phyloP scores from a whole-genome alignment of 148 eudicot species.

The Drosera capensis region DNA sequence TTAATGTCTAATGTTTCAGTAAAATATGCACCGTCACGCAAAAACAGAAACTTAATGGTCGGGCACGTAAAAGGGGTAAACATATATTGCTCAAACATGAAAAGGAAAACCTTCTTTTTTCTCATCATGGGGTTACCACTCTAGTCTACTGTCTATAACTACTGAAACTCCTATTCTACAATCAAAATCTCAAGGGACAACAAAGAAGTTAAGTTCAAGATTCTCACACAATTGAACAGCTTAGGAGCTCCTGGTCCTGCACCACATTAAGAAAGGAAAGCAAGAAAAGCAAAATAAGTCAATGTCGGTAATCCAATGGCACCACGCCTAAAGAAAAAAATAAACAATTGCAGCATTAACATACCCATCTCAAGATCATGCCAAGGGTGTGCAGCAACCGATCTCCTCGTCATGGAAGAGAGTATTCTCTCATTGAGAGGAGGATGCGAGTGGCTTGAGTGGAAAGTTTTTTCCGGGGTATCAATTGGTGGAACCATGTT shows the following conservation, averaged over 20 bases:
- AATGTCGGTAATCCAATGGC: not conserved
- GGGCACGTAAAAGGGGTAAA: too few relatives aligned
- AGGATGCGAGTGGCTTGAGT: conserved; percentile 15
- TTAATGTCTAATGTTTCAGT: too few relatives aligned
- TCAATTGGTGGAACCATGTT: conserved; percentile 49
- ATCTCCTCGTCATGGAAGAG: conserved; percentile 50
- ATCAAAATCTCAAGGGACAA: not conserved
- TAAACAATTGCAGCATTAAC: not conserved
- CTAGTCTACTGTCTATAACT: too few relatives aligned
- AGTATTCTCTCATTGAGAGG: conserved; percentile 59
- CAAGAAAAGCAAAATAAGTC: not conserved
- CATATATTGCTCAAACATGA: too few relatives aligned
- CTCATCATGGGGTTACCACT: too few relatives aligned
- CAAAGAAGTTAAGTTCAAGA: conserved; percentile 1
- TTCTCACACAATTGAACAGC: conserved; percentile 51
- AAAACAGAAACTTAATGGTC: too few relatives aligned
- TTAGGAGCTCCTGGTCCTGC: conserved; percentile 71
- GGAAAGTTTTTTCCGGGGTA: conserved; percentile 13
- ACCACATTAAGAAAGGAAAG: conserved; percentile 1
- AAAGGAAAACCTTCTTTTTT: too few relatives aligned
- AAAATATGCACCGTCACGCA: too few relatives aligned
- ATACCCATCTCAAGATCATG: conserved; percentile 84
- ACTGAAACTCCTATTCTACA: not conserved
- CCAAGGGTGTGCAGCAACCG: conserved; percentile 85
- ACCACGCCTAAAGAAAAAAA: not conserved